Conservation (phyloP, 1,139 yeast species). For the Diutina scorzettiae region DNA sequence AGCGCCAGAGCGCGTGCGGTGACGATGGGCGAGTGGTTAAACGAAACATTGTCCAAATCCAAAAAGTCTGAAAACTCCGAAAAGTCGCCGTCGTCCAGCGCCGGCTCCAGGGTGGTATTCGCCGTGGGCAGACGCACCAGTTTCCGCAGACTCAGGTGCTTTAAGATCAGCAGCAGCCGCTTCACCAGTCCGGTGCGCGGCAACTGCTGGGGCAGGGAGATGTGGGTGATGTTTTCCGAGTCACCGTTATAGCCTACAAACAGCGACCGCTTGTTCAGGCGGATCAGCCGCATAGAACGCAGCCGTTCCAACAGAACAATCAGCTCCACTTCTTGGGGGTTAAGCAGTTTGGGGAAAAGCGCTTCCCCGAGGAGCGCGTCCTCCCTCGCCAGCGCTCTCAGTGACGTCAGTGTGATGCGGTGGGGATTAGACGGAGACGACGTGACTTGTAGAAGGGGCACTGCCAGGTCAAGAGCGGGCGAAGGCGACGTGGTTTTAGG, state of each 20-base stretch:
- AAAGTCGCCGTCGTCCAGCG: constrained; percentile 5
- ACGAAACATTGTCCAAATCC: background rate
- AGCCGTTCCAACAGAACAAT: constrained; percentile 64
- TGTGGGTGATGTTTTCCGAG: constrained; percentile 26
- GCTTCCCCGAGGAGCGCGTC: constrained; percentile 41
- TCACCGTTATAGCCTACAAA: constrained; percentile 37
- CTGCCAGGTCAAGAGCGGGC: background rate
- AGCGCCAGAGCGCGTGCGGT: constrained; percentile 3
- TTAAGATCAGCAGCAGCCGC: constrained; percentile 23
- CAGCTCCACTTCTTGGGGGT: constrained; percentile 58
- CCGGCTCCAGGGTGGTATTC: background rate
- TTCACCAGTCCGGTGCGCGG: constrained; percentile 24
- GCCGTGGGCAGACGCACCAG: background rate
- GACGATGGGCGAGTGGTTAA: constrained; percentile 3
- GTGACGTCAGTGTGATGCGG: background rate
- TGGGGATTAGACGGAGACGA: background rate
- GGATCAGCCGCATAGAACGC: constrained; percentile 43
- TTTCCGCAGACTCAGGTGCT: constrained; percentile 11
- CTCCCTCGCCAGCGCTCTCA: constrained; percentile 7
- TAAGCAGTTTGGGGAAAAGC: constrained; percentile 58
- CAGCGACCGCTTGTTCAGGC: constrained; percentile 25
- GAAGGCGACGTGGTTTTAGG: background rate
- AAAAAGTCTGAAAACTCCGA: constrained; percentile 2
- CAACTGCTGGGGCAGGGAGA: constrained; percentile 11
- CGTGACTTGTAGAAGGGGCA: background rate